phyloP scores from a whole-genome alignment of 768 basidiomycete species.

The Mycena albidolilacea region DNA sequence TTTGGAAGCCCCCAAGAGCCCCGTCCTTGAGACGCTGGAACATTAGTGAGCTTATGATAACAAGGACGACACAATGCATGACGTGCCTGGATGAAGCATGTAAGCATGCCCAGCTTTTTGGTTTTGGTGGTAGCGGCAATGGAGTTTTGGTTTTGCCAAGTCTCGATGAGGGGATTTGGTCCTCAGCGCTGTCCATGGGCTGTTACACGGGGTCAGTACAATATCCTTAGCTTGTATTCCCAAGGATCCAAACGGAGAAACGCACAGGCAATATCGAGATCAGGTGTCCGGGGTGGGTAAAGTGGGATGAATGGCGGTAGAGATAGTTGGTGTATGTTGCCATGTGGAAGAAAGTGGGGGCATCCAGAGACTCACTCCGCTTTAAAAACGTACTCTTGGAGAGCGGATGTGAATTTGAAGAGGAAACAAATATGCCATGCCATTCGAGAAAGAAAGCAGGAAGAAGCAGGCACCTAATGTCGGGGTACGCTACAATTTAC shows the following conservation, averaged over 20 bases:
- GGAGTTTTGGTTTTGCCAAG: not conserved
- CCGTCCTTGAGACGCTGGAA: slow-evolving; percentile 9
- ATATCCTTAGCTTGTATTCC: not conserved
- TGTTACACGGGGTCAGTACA: not conserved
- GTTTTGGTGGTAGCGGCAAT: not conserved
- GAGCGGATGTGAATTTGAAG: not conserved
- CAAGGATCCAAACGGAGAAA: not conserved
- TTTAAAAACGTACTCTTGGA: not conserved
- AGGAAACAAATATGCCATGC: not conserved
- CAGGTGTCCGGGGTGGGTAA: not conserved
- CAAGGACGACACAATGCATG: not conserved
- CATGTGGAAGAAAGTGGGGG: slow-evolving; percentile 4
- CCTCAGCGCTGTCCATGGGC: slow-evolving; percentile 21
- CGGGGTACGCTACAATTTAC: not conserved
- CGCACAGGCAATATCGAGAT: slow-evolving; percentile 20
- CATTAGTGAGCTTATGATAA: not conserved
- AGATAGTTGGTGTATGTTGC: slow-evolving; percentile 11
- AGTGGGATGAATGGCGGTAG: not conserved
- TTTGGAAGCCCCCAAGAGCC: slow-evolving; percentile 3
- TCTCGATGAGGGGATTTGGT: not conserved
- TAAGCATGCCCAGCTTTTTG: not conserved
- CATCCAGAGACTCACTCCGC: not conserved
- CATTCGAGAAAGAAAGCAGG: not conserved
- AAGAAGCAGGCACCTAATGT: not conserved
- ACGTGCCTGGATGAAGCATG: not conserved